Evolutionary conservation across 116 monocot species (phyloP).

Genomic region (Cymodocea nodosa): DNA sequence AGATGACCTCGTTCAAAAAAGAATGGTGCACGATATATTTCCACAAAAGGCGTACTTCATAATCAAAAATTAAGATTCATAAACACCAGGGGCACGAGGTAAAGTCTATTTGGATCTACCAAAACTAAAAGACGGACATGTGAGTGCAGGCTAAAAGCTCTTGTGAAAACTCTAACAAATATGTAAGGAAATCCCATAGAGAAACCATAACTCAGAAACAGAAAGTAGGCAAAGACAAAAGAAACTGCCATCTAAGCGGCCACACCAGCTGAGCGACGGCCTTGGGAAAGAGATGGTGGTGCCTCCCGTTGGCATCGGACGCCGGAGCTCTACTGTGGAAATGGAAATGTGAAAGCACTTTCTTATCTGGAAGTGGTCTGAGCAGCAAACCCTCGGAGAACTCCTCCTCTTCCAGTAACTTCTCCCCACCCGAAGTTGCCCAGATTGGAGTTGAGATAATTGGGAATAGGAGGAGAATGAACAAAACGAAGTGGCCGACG

Average conservation of each 20-base stretch:
- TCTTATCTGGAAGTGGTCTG: slow-evolving; percentile 68
- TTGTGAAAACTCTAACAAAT: too few species aligned
- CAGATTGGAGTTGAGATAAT: slow-evolving; percentile 11
- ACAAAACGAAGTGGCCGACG: background rate
- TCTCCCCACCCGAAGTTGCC: background rate
- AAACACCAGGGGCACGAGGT: too few species aligned
- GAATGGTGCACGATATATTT: too few species aligned
- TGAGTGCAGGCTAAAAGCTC: too few species aligned
- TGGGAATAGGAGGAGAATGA: slow-evolving; percentile 20
- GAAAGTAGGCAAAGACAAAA: background rate
- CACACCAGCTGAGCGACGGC: slow-evolving; percentile 81
- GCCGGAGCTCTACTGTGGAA: slow-evolving; percentile 48
- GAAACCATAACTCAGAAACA: too few species aligned
- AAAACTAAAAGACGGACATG: background rate
- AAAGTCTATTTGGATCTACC: too few species aligned
- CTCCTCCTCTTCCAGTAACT: slow-evolving; percentile 26
- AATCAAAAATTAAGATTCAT: too few species aligned
- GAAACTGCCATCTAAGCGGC: background rate
- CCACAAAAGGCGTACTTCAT: too few species aligned
- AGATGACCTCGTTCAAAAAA: too few species aligned
- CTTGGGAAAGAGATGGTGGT: slow-evolving; percentile 92
- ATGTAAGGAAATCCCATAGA: too few species aligned
- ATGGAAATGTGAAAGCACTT: slow-evolving; percentile 76
- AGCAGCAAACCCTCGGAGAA: slow-evolving; percentile 91
- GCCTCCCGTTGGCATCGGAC: slow-evolving; percentile 41